phyloP scores from a whole-genome alignment of 148 eudicot species.

The Pouteria glomerata region DNA sequence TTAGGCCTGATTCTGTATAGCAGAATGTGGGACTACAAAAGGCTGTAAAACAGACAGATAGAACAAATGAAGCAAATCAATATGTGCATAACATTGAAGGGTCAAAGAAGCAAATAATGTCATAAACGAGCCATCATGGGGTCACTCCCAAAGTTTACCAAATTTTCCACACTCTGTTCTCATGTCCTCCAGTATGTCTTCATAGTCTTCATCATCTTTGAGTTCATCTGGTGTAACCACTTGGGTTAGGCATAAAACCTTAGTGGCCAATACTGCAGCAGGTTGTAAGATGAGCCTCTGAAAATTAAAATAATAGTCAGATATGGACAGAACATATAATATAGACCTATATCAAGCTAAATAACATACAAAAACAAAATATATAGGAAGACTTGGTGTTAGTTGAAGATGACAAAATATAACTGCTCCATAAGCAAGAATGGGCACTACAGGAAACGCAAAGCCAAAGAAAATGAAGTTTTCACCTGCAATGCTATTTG shows the following conservation, averaged over 20 bases:
- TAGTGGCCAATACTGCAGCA: constrained; percentile 50
- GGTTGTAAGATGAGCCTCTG: constrained; percentile 85
- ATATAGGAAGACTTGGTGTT: no score
- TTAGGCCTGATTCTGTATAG: constrained; percentile 23
- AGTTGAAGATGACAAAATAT: not conserved
- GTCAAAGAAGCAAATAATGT: not conserved
- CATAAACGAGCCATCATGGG: not conserved
- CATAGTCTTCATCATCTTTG: constrained; percentile 75
- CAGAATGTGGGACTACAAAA: constrained; percentile 16
- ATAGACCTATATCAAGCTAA: no score
- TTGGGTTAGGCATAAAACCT: constrained; percentile 75
- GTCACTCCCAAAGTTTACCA: constrained; percentile 32
- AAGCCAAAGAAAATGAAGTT: no score
- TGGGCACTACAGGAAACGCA: not conserved
- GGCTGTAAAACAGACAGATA: constrained; percentile 30
- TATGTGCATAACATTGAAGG: not conserved
- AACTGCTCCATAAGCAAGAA: no score
- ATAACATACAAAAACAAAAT: not conserved
- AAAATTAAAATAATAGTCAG: constrained; percentile 18
- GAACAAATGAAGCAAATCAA: constrained; percentile 12
- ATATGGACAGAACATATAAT: no score
- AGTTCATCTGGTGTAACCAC: constrained; percentile 76
- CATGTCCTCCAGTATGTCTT: constrained; percentile 89
- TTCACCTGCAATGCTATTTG: constrained; percentile 92
- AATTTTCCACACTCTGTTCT: constrained; percentile 69